Evolutionary conservation across 257 asterid genomes (phyloP).

Genomic region (Apocynum venetum): DNA sequence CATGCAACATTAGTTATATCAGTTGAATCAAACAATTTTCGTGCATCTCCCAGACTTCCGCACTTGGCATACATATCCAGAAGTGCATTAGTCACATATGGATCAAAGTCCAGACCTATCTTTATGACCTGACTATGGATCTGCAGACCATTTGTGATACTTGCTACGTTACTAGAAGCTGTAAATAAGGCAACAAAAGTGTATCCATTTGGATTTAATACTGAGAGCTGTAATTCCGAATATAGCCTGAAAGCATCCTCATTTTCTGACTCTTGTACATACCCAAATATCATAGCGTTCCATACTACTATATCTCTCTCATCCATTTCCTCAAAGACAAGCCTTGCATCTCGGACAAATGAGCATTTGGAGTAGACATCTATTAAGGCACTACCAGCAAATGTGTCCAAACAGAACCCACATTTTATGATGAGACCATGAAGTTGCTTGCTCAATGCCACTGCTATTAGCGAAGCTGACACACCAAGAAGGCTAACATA

Average conservation of each 20-base stretch:
- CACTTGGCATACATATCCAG: constrained; percentile 52
- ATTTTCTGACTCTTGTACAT: constrained; percentile 24
- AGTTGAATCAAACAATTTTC: constrained; percentile 14
- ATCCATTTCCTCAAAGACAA: constrained; percentile 32
- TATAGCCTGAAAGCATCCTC: constrained; percentile 38
- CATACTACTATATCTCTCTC: constrained; percentile 42
- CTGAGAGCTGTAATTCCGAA: constrained; percentile 20
- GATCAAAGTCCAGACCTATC: constrained; percentile 30
- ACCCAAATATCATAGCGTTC: constrained; percentile 48
- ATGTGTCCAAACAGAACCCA: constrained; percentile 30
- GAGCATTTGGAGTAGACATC: constrained; percentile 38
- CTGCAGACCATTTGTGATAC: constrained; percentile 35
- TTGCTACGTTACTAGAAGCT: constrained; percentile 30
- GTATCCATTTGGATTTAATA: constrained; percentile 26
- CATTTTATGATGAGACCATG: constrained; percentile 36
- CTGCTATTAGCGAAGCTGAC: constrained; percentile 26
- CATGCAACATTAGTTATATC: constrained; percentile 27
- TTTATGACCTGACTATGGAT: constrained; percentile 39
- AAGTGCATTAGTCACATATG: constrained; percentile 34
- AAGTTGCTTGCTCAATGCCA: constrained; percentile 32
- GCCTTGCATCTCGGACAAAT: constrained; percentile 28
- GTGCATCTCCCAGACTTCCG: constrained; percentile 33
- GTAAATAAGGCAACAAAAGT: constrained; percentile 37
- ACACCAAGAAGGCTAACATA: constrained; percentile 41
- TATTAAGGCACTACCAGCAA: constrained; percentile 38